These are phyloP conservation scores for Clonostachys sp. DNA, from an alignment of 2,329 filamentous ascomycete genomes.

Conservation along the genomic window DNA sequence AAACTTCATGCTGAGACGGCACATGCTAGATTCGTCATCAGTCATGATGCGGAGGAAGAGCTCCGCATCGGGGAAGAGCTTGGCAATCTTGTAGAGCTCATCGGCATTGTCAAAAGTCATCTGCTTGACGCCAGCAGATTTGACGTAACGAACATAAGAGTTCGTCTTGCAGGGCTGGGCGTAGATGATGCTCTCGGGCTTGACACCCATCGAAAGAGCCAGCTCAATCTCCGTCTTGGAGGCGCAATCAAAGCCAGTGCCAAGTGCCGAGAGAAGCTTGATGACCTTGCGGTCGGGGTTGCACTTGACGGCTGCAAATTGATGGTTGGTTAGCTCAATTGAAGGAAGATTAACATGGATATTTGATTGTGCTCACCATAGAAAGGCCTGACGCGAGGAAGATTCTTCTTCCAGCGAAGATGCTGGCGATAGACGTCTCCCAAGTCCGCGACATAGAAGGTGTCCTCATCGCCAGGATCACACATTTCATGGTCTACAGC, in stretches of 20 bases:
- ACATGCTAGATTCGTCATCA: slow-evolving; percentile 91
- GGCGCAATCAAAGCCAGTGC: slow-evolving; percentile 95
- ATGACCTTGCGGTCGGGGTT: slow-evolving; percentile 92
- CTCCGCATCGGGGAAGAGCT: slow-evolving; percentile 83
- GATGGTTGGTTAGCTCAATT: too few species aligned
- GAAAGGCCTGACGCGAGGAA: slow-evolving; percentile 90
- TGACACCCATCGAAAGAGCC: slow-evolving; percentile 76
- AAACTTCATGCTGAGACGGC: slow-evolving; percentile 95
- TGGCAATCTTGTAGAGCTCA: slow-evolving; percentile 96
- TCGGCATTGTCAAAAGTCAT: slow-evolving; percentile 99
- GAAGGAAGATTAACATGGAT: neutral
- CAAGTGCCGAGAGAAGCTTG: slow-evolving; percentile 79
- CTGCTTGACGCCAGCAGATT: slow-evolving; percentile 80
- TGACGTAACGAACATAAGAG: slow-evolving; percentile 91
- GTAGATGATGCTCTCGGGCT: slow-evolving; percentile 92
- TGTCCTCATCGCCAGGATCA: slow-evolving; percentile 89
- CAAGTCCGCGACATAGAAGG: slow-evolving; percentile 97
- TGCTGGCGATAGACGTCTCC: slow-evolving; percentile 99
- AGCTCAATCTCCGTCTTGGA: slow-evolving; percentile 97
- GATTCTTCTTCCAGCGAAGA: slow-evolving; percentile 92
- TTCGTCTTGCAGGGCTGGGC: slow-evolving; percentile 99
- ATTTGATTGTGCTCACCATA: slow-evolving; percentile 61
- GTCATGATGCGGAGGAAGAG: slow-evolving; percentile 93
- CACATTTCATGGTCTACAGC: slow-evolving; percentile 83
- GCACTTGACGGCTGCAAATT: slow-evolving; percentile 83